Evolutionary conservation across 2,329 filamentous ascomycete species (phyloP).

Genomic region (Talaromyces albobiverticillius): DNA sequence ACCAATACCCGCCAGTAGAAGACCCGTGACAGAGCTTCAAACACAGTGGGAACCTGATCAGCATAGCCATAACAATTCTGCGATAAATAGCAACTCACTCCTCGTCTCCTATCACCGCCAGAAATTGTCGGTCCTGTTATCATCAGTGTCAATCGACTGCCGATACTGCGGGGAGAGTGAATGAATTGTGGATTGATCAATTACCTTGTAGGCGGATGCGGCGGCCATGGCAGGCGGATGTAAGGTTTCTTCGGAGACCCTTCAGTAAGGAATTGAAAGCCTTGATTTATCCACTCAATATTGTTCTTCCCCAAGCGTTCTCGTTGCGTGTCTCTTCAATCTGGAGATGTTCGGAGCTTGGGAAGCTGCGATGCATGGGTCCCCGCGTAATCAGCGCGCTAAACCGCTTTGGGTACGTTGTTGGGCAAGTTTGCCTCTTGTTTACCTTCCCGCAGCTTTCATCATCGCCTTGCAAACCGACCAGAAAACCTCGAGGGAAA

Average conservation of each 20-base stretch:
- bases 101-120: constrained; percentile 97
- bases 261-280: neutral
- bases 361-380: constrained; percentile 7
- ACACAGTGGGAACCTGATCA: constrained; percentile 13
- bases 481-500: neutral
- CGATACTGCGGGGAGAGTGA: constrained; percentile 12
- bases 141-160: constrained; percentile 34
- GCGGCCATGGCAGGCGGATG: constrained; percentile 52
- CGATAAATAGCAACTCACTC: constrained; percentile 39
- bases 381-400: constrained; percentile 6
- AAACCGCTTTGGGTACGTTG: constrained; percentile 10
- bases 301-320: neutral
- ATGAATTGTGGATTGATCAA: neutral
- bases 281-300: neutral
- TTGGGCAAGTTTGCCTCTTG: constrained; percentile 9
- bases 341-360: constrained; percentile 1
- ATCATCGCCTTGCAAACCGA: neutral
- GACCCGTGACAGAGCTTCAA: constrained; percentile 84
- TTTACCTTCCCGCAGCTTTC: constrained; percentile 6
- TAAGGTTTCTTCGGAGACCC: neutral
- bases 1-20: constrained; percentile 91
- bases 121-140: constrained; percentile 78
- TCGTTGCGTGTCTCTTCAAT: neutral
- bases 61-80: neutral
- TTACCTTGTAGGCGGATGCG: constrained; percentile 57